Evolutionary conservation across 1,284 basidiomycete species (phyloP), one percentile per base, ranked within the genome.

Genomic region (Exobasidium cylindrosporum): DNA sequence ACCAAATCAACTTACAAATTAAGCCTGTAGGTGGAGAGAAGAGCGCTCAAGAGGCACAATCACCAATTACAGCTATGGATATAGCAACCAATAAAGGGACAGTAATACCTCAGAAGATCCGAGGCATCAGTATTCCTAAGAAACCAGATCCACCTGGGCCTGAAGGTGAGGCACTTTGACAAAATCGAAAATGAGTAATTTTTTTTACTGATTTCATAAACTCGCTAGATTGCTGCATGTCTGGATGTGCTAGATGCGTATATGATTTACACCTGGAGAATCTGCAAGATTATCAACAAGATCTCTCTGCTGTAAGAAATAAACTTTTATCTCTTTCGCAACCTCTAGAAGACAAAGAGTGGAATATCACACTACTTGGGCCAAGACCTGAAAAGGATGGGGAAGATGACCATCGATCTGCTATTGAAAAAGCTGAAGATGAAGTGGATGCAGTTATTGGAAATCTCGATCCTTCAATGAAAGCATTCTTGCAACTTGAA

Each of bases 221-320:
- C 11, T 2, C 4, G 2, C 3, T 68, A 91, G 90, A 92, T 81
- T 92, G 91, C 80, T 93, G 91, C 81, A 92, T 92, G 90, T 91
- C 89, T 7, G 90, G 90, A 30, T 94, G 92, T 72, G 89, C 90
- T 0, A 82, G 92, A 35, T 94, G 92, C 79, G 89, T 93, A 5
- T 89, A 93, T 78, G 91, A 92, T 69, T 81, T 93, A 28, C 91
- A 93, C 80, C 86, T 88, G 58, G 90, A 92, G 54, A 86, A 89
- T 0, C 79, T 91, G 2, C 82, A 84, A n/a, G 83, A 83, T 11
- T 91, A 91, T 80, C 84, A 84, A 32, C 81, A 83, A 5, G 83
- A 86, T 0, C 69, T 92, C 1, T 73, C 74, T 0, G 71, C 82
- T 0, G 81, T 92, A 1, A 85, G 85, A 13, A 64, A 77, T 2